Base-by-base conservation (phyloP, 768 basidiomycete genomes). In the Russula earlei region DNA sequence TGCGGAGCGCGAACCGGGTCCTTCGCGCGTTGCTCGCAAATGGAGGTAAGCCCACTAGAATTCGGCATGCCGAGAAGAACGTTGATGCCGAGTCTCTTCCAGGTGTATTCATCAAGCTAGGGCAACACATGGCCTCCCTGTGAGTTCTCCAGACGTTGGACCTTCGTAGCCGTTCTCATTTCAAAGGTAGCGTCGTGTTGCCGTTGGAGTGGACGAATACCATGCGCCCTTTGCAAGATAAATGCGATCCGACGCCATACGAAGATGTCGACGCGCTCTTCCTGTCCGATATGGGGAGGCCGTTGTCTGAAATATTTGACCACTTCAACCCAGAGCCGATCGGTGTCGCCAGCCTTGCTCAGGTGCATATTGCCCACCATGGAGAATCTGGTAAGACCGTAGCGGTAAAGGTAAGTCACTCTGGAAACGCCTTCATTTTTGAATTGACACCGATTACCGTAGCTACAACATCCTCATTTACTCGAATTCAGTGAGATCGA, bases 331-430 rank as follows among this genome's bases (percentile, higher is more conserved):
- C 83, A 5, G 72, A 75, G 17, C 96, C 96, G 7, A 89, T 98
- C 43, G 96, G 96, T 3, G 92, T 97, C 15, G 96, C 96, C 12
- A 95, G 91, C 64, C 71, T 97, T 36, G 96, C 96, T 5, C 96
- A 99, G 69, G 96, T 98, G 15, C 96, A 98, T 69, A 79, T 86
- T 19, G 96, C 84, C 4, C 78, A 70, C 14, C 83, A 90, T 59
- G 79, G 80, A 49, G 74, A 79, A 46, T 83, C 85, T 5, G 87
- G 90, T 2, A 77, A 77, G 67, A 71, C 72, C 52, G 92, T 93
- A 25, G 96, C 96, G 8, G 87, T 98, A 49, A 95, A 94, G 72
- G 86, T 86, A 58, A 31, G 70, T 61, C 43, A 42, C 5, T 24
- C 34, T 37, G 34, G 54, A 29, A 19, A 45, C 11, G 24, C 14